Conservation (phyloP, 768 basidiomycete species). For the Kwoniella mangroviensis region DNA sequence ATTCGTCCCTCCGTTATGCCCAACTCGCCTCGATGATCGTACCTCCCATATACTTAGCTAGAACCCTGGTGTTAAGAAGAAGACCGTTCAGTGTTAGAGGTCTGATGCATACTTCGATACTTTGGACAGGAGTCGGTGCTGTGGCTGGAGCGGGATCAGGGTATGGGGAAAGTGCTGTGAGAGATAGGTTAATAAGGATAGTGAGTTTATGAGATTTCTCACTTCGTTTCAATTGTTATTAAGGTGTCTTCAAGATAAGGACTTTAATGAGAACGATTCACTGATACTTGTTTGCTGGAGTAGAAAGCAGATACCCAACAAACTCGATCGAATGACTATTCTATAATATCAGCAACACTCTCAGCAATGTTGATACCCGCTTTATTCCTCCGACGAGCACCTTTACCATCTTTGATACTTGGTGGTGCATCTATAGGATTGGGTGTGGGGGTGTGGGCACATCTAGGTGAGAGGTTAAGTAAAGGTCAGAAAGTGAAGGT, state of each 20-base stretch:
- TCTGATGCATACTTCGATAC: constrained; percentile 35
- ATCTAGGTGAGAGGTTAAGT: constrained; percentile 35
- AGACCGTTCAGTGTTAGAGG: constrained; percentile 43
- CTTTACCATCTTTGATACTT: constrained; percentile 39
- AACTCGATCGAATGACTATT: constrained; percentile 53
- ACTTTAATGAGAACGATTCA: too few species aligned
- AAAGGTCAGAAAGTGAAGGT: constrained; percentile 46
- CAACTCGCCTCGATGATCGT: constrained; percentile 46
- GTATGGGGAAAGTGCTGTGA: constrained; percentile 39
- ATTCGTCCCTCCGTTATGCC: constrained; percentile 49
- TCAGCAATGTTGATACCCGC: constrained; percentile 49
- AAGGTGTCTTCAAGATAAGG: too few species aligned
- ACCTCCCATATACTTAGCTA: constrained; percentile 49
- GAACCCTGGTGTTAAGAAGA: constrained; percentile 32
- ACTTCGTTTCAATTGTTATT: too few species aligned
- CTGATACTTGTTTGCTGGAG: neutral
- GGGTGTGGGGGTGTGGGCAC: constrained; percentile 45
- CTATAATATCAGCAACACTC: constrained; percentile 51
- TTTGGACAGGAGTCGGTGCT: constrained; percentile 35
- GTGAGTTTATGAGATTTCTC: constrained; percentile 24
- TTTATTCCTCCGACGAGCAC: constrained; percentile 51
- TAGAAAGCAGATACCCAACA: constrained; percentile 36
- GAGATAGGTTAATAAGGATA: constrained; percentile 39
- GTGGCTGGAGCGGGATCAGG: constrained; percentile 34
- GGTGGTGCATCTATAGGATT: constrained; percentile 55